Percentiles rank a stretch among this genome's conserved stretches.
Evolutionary conservation across 805 yeast genomes (phyloP).

Genomic region (Komagataella populi): DNA sequence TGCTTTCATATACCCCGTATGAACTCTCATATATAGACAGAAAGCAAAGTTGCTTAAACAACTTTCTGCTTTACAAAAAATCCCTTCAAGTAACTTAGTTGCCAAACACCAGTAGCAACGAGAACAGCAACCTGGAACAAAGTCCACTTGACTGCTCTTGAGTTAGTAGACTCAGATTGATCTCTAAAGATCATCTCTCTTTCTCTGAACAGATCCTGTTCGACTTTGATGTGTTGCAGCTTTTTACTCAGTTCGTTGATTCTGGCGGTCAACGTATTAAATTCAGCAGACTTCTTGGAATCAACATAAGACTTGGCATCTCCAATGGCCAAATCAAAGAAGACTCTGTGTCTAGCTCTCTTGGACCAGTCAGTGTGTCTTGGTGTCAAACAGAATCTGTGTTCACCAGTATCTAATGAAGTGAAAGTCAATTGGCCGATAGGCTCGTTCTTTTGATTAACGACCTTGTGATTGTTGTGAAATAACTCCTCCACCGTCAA

Average conservation of each 20-base stretch:
- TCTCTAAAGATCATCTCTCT: conserved; percentile 66
- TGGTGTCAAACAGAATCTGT: conserved; percentile 60
- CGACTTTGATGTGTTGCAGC: conserved; percentile 46
- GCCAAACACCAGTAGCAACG: conserved; percentile 60
- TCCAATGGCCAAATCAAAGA: conserved; percentile 57
- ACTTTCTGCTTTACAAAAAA: conserved; percentile 73
- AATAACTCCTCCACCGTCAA: conserved; percentile 69
- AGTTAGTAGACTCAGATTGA: conserved; percentile 54
- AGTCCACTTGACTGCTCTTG: conserved; percentile 65
- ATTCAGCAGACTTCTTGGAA: conserved; percentile 48
- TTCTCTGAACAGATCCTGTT: conserved; percentile 56
- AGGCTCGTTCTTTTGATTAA: conserved; percentile 51
- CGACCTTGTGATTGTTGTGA: conserved; percentile 66
- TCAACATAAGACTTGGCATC: conserved; percentile 50
- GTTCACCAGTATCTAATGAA: conserved; percentile 67
- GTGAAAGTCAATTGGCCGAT: conserved; percentile 62
- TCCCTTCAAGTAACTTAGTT: conserved; percentile 57
- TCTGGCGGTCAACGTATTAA: conserved; percentile 40
- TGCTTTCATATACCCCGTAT: background rate
- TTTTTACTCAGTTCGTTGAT: conserved; percentile 43
- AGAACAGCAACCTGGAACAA: conserved; percentile 51
- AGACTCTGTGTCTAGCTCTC: conserved; percentile 46
- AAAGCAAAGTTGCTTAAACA: conserved; percentile 20
- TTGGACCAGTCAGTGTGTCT: conserved; percentile 30
- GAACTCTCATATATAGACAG: background rate